Conservation (phyloP, 169 alveolate species). For the Cryptosporidium parvum region DNA sequence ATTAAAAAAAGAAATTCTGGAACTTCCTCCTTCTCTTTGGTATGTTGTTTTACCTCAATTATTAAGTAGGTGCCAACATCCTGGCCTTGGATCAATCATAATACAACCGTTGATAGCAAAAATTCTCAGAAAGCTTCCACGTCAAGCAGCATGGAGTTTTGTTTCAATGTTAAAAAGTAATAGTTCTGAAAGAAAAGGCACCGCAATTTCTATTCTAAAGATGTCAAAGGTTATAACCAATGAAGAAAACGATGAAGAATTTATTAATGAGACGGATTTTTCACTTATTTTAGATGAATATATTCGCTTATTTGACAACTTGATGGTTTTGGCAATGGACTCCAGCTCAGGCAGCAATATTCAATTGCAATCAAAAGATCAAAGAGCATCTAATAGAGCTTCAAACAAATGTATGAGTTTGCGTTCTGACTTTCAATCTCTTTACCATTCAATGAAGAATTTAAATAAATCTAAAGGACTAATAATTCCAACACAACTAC, state of each 20-base stretch:
- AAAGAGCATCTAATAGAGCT: conserved; percentile 7
- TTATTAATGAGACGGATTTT: not conserved
- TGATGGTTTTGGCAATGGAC: conserved; percentile 69
- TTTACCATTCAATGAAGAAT: conserved; percentile 63
- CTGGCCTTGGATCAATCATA: conserved; percentile 77
- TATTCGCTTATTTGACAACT: conserved; percentile 62
- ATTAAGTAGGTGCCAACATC: conserved; percentile 81
- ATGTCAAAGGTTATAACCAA: conserved; percentile 20
- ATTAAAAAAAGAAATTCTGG: conserved; percentile 38
- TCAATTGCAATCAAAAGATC: conserved; percentile 5
- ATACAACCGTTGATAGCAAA: conserved; percentile 81
- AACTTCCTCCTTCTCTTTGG: conserved; percentile 75
- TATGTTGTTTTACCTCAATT: conserved; percentile 80
- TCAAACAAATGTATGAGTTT: conserved; percentile 55
- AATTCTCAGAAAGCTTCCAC: conserved; percentile 78
- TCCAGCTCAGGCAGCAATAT: conserved; percentile 43
- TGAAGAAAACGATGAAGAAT: not conserved
- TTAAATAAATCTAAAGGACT: conserved; percentile 36
- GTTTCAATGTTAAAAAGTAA: conserved; percentile 77
- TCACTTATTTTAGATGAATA: conserved; percentile 59
- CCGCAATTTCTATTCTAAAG: conserved; percentile 75
- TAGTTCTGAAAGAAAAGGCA: conserved; percentile 44
- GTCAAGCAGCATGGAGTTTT: conserved; percentile 81
- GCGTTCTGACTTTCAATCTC: conserved; percentile 59
- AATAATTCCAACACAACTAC: conserved; percentile 64